Evolutionary conservation across 495 filamentous ascomycete species (phyloP), one percentile per base, ranked within the genome.

Genomic region (Penicillium daleae): DNA sequence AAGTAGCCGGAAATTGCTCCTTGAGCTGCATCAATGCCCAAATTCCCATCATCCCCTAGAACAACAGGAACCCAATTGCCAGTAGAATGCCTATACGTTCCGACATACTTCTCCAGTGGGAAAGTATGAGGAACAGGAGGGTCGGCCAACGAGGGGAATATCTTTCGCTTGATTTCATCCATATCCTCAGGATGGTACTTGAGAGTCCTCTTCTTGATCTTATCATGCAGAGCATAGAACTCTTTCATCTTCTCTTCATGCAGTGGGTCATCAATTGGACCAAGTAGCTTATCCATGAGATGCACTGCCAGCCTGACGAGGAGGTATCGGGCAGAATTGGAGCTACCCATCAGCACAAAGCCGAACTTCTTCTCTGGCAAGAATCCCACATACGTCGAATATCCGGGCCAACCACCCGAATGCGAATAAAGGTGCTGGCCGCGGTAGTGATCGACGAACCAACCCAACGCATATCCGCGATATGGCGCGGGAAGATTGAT

Each of bases 301-400:
- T 55, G 35, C 10, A 60, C 31, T 8, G 56, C 39, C 22, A 68
- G 22, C 35, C 24, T 29, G 13, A 57, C 52, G 4, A 26, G 27
- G 42, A 52, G 32, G 33, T 26, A 29, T 24, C 65, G 31, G 13
- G 61, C 65, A 3, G 57, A 37, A 10, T 42, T 39, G 0, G 44
- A 57, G 55, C 86, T 86, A 1, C 65, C 78, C 68, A 86, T 74
- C 24, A 76, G 67, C 0, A 78, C 76, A 12, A 83, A 71, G 0
- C 81, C 83, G 49, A 73, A 86, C 7, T 75, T 59, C 27, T 74
- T 62, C 6, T 71, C 71, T 0, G 83, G 83, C 22, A 86, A 57
- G 60, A 81, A 82, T 15, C 73, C 74, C 3, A 86, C 71, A 42
- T 77, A 61, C 0, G 78, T 70, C 2, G 73, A 77, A 56, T 78